These are phyloP conservation scores for Fragosphaeria purpurea DNA, from an alignment of 2,329 filamentous ascomycete genomes.

Conservation along the genomic window DNA sequence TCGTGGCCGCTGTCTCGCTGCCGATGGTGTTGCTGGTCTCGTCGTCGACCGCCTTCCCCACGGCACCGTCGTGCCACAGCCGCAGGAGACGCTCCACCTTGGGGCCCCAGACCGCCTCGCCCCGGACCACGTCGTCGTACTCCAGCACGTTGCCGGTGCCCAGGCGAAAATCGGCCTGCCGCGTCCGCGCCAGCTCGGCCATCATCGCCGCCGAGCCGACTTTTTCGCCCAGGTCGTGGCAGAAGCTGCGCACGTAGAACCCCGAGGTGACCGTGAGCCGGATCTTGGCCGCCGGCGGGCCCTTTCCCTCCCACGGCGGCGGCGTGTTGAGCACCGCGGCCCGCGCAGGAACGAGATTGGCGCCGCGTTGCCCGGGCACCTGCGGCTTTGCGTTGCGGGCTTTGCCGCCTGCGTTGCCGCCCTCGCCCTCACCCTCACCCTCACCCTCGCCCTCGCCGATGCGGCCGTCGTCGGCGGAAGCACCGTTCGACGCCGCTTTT, in stretches of 20 bases:
- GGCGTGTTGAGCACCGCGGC: slow-evolving; percentile 36
- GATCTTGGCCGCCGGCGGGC: slow-evolving; percentile 68
- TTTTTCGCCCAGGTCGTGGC: slow-evolving; percentile 80
- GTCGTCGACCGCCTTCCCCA: neutral
- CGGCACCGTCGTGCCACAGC: slow-evolving; percentile 16
- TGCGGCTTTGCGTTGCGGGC: slow-evolving; percentile 3
- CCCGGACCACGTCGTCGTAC: slow-evolving; percentile 64
- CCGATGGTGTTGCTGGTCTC: too few species aligned
- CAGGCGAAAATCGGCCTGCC: slow-evolving; percentile 72
- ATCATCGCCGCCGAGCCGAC: slow-evolving; percentile 76
- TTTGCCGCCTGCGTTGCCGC: too few species aligned
- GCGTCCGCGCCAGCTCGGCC: slow-evolving; percentile 69
- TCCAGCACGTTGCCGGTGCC: slow-evolving; percentile 63
- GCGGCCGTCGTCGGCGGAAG: neutral
- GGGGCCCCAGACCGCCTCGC: slow-evolving; percentile 74
- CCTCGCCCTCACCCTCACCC: too few species aligned
- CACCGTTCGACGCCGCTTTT: neutral
- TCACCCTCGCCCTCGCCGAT: too few species aligned
- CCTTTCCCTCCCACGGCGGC: slow-evolving; percentile 49
- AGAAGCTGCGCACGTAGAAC: slow-evolving; percentile 92
- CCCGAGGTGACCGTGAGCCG: slow-evolving; percentile 90
- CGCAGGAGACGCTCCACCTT: slow-evolving; percentile 51
- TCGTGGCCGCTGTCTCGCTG: too few species aligned
- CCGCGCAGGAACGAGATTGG: slow-evolving; percentile 41
- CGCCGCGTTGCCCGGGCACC: slow-evolving; percentile 32